Evolutionary conservation across 202 grass and related monocot species (phyloP).

Genomic region (Bolboschoenoplectus hybrid): DNA sequence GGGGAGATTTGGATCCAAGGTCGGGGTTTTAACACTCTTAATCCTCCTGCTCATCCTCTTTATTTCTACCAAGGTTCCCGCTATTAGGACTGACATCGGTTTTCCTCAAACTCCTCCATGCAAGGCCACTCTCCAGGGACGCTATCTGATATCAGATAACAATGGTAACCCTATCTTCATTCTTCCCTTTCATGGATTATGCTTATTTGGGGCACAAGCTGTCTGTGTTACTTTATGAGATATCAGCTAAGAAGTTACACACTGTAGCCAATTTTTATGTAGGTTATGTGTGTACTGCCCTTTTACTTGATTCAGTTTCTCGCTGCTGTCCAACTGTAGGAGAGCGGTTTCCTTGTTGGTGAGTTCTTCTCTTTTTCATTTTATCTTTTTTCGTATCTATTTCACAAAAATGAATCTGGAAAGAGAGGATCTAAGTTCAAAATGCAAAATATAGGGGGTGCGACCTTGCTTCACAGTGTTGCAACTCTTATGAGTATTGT

Average conservation of each 20-base stretch:
- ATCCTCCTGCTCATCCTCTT: background rate
- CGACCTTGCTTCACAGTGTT: constrained; percentile 68
- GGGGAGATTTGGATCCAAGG: constrained; percentile 32
- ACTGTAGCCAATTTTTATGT: constrained; percentile 32
- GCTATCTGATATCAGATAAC: constrained; percentile 83
- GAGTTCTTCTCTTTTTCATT: constrained; percentile 49
- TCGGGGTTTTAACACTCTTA: background rate
- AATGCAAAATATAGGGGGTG: constrained; percentile 68
- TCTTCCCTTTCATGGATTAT: background rate
- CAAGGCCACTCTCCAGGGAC: constrained; percentile 81
- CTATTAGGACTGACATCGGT: constrained; percentile 67
- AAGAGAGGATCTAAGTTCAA: constrained; percentile 34
- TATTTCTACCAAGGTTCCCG: constrained; percentile 15
- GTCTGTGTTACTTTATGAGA: background rate
- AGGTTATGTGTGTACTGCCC: constrained; percentile 85
- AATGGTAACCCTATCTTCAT: constrained; percentile 55
- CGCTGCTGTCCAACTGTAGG: constrained; percentile 66
- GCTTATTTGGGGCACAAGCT: background rate
- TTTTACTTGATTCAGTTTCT: constrained; percentile 71
- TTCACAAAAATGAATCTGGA: background rate
- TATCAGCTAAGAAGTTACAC: background rate
- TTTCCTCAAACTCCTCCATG: constrained; percentile 52
- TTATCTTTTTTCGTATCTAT: constrained; percentile 21
- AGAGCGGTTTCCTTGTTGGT: constrained; percentile 88
- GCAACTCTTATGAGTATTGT: constrained; percentile 93